Conservation (phyloP, 768 basidiomycete genomes). For the Mycena amicta region DNA sequence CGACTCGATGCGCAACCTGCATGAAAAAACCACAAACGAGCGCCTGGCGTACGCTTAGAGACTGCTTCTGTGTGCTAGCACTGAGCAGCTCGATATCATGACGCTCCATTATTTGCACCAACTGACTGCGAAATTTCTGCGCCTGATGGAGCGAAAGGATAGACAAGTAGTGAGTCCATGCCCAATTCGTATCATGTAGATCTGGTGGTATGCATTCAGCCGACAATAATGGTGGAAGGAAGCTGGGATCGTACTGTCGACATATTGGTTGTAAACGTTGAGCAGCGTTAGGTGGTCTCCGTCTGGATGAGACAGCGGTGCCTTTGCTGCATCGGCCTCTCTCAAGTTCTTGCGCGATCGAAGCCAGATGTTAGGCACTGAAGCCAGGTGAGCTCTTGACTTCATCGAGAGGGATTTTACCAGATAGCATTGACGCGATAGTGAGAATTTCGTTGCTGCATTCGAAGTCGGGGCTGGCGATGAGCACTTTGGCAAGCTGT, state of each 20-base stretch:
- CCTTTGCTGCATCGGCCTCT: slow-evolving; percentile 97
- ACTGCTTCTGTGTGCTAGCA: neutral
- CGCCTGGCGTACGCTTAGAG: neutral
- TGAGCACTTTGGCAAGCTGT: slow-evolving; percentile 99
- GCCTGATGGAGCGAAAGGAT: slow-evolving; percentile 98
- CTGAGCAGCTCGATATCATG: slow-evolving; percentile 53
- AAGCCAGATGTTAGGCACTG: too few relatives aligned
- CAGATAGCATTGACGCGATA: slow-evolving; percentile 95
- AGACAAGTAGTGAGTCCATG: slow-evolving; percentile 92
- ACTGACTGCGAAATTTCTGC: slow-evolving; percentile 94
- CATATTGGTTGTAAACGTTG: slow-evolving; percentile 95
- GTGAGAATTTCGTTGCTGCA: slow-evolving; percentile 97
- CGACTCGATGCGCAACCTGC: neutral
- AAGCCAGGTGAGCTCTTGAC: too few relatives aligned
- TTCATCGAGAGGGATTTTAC: slow-evolving; percentile 93
- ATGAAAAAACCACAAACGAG: neutral
- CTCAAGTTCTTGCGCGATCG: slow-evolving; percentile 99
- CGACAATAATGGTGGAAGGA: too few relatives aligned
- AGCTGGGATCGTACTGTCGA: too few relatives aligned
- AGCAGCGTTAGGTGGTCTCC: slow-evolving; percentile 90
- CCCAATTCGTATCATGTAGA: too few relatives aligned
- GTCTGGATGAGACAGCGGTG: slow-evolving; percentile 97
- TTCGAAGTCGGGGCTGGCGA: slow-evolving; percentile 92
- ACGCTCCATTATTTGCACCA: slow-evolving; percentile 98
- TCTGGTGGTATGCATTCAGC: too few relatives aligned